Evolutionary conservation across 768 basidiomycete species (phyloP), one percentile per base, ranked within the genome.

Genomic region (Tylopilus balloui): DNA sequence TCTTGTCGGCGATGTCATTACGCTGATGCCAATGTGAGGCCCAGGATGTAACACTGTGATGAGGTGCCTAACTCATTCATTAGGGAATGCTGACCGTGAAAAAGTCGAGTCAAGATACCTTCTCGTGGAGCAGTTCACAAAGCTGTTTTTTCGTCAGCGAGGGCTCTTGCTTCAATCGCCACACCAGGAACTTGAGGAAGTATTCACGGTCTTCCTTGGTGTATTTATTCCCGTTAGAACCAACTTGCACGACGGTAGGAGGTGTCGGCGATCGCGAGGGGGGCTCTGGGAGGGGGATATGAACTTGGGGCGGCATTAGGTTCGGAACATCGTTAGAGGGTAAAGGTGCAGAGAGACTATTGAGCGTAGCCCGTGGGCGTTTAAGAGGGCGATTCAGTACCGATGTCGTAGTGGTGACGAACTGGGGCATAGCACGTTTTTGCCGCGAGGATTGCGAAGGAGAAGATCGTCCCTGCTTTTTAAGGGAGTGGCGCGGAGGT

Each of bases 201-300:
- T 75, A 88, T 4, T 76, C 73, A 40, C 76, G 75, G 59, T 88
- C 86, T 55, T 81, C 81, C 21, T 73, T 67, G 2, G 86, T 87
- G 58, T 82, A 88, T 62, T 69, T 80, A 53, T 84, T 76, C 42
- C 84, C 83, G 47, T 75, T 66, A 12, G 71, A 73, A 45, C 66
- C 67, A 32, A 62, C 57, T 37, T 81, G 69, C 23, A 81, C 60
- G 47, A 64, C 64, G 9, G 73, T 75, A 7, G 86, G 86, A 20
- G 86, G 86, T 3, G 73, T 79, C 1, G 86, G 86, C n/a, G 81
- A 80, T 39, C 83, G 79, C 19, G 80, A 80, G 1, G 86, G 84
- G 13, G 83, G 80, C 8, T 73, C 71, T 6, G 84, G 86, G 27
- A 83, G 70, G 53, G 72, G 76, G 46, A 84, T 69, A 40, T 80